Evolutionary conservation across 306 rosid genomes (phyloP).

Genomic region (Castanea mollissima): DNA sequence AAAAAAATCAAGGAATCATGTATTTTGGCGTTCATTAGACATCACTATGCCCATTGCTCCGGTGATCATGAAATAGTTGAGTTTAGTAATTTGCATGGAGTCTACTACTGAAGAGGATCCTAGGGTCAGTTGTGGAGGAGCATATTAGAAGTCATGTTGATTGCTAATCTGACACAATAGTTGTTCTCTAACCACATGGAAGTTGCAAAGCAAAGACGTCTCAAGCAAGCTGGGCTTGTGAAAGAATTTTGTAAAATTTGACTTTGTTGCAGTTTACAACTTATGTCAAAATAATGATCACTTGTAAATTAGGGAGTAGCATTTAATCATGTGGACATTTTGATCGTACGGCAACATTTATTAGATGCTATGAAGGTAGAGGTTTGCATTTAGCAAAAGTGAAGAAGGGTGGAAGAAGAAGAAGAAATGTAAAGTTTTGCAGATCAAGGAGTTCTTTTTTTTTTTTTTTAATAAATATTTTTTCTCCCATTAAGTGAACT

Average conservation of each 20-base stretch:
- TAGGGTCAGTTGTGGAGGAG: not conserved
- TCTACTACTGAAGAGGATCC: not conserved
- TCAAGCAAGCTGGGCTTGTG: not conserved
- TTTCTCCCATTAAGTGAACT: not conserved
- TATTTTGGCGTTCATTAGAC: not conserved
- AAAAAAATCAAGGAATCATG: not conserved
- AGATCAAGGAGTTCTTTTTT: not conserved
- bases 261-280: not conserved
- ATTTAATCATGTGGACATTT: not conserved
- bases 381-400: too few species aligned
- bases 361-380: not conserved
- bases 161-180: not conserved
- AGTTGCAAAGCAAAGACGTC: not conserved
- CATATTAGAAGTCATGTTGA: not conserved
- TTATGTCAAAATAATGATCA: not conserved
- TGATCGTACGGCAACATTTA: not conserved
- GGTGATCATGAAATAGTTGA: not conserved
- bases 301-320: not conserved
- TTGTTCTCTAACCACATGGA: not conserved
- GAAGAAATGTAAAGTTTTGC: not conserved
- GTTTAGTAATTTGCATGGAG: not conserved
- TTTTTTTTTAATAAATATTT: not conserved
- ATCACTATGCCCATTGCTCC: not conserved
- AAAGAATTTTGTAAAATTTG: constrained; percentile 14
- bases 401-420: too few species aligned